Evolutionary conservation across 1,139 yeast genomes (phyloP), one percentile per base, ranked within the genome.

Genomic region (Candida anutae): DNA sequence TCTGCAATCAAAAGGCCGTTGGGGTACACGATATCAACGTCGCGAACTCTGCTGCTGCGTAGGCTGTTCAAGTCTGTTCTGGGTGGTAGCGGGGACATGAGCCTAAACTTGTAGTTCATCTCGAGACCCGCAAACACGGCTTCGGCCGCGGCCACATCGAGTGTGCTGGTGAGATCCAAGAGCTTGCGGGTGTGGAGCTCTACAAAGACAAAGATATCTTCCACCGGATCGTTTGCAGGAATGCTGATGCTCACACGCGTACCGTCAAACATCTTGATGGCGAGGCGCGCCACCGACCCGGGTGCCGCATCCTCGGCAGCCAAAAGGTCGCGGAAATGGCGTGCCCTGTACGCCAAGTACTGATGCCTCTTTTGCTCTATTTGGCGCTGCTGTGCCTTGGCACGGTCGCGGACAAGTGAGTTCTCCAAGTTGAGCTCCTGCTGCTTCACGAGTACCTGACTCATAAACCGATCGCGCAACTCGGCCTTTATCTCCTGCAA

Each of bases 351-450:
- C 27, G 58, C 36, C 32, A 62, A 44, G 39, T 55, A 62, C 31
- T 51, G 53, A 27, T 51, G 50, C 21, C 44, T 42, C 23, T 48
- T 36, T 21, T 45, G 42, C 25, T 52, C 53, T 20, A 43, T 33
- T 22, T 38, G 31, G 32, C 53, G 55, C 29, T 50, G 45, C 16
- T 43, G 39, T 33, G 55, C 58, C 41, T 59, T 60, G 22, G 45
- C 36, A 24, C 69, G 55, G 50, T 79, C 90, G 22, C 64, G 61
- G 4, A 67, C 69, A 29, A 88, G 58, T 1, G 94, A 77, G 21
- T 68, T 68, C 45, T 80, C 76, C 51, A 77, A 88, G 19, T 93
- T 87, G 25, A 71, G 58, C 43, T 85, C 93, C 54, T 88, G 96
- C 43, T 80, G 82, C 36, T 69, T 69, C 27, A 83, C 62, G 23